A percentile compares a stretch with the other conserved stretches of the same genome.
phyloP scores from a whole-genome alignment of 805 yeast species.

The Wickerhamomyces strasburgensis region DNA sequence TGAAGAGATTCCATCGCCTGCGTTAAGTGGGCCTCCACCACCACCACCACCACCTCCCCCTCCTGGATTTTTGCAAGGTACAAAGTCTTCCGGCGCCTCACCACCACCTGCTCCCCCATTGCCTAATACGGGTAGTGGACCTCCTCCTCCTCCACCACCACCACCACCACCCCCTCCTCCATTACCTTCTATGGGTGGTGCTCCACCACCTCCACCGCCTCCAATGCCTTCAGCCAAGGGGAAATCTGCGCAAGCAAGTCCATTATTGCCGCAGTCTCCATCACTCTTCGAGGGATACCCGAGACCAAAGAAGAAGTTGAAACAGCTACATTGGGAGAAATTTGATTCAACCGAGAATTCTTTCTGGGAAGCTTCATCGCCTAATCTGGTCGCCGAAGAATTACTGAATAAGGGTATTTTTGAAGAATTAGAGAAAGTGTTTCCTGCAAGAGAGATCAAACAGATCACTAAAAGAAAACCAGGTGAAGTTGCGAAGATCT shows the following conservation, averaged over 20 bases:
- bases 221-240: slow-evolving; percentile 17
- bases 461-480: slow-evolving; percentile 31
- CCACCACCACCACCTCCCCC: slow-evolving; percentile 24
- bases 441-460: slow-evolving; percentile 42
- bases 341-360: slow-evolving; percentile 54
- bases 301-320: slow-evolving; percentile 54
- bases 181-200: slow-evolving; percentile 2
- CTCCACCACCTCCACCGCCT: slow-evolving; percentile 13
- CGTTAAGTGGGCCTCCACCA: slow-evolving; percentile 6
- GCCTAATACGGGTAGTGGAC: slow-evolving; percentile 3
- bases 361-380: slow-evolving; percentile 50
- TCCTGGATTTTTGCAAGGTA: slow-evolving; percentile 2
- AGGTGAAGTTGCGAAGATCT: slow-evolving; percentile 41
- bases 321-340: slow-evolving; percentile 82
- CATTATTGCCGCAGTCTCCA: slow-evolving; percentile 28
- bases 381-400: slow-evolving; percentile 43
- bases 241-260: slow-evolving; percentile 14
- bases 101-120: slow-evolving; percentile 10
- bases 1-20: slow-evolving; percentile 30
- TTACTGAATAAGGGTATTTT: slow-evolving; percentile 57
- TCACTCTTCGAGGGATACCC: slow-evolving; percentile 29
- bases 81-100: slow-evolving; percentile 24
- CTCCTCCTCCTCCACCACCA: slow-evolving; percentile 12
- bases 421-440: slow-evolving; percentile 56
- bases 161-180: slow-evolving; percentile 19